These are phyloP conservation scores for Aureobasidium sp. DNA, from an alignment of 2,329 filamentous ascomycete genomes.

Conservation along the genomic window DNA sequence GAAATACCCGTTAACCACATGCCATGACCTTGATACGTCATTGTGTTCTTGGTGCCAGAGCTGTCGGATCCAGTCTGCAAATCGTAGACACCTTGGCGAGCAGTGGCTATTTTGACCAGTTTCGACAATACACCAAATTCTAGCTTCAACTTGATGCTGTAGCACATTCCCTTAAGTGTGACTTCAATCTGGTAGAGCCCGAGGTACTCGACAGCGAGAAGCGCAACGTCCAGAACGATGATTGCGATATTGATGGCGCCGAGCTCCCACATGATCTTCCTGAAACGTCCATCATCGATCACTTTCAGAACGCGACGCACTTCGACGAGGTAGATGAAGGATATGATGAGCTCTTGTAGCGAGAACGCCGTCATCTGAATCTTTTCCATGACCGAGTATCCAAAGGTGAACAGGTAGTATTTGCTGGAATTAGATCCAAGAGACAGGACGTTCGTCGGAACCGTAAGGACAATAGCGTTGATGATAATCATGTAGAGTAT, in stretches of 20 bases:
- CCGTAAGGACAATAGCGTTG: constrained; percentile 48
- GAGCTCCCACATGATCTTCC: constrained; percentile 31
- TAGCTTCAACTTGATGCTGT: constrained; percentile 25
- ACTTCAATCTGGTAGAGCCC: constrained; percentile 30
- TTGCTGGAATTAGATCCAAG: constrained; percentile 43
- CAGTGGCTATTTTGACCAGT: constrained; percentile 22
- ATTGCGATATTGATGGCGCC: constrained; percentile 33
- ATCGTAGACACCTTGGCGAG: constrained; percentile 5
- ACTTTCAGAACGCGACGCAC: constrained; percentile 16
- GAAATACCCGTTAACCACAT: neutral
- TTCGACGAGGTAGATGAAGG: constrained; percentile 27
- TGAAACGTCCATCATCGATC: constrained; percentile 16
- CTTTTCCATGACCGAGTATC: constrained; percentile 39
- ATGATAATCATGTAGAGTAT: constrained; percentile 53
- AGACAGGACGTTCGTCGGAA: constrained; percentile 49
- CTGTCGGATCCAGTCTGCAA: neutral
- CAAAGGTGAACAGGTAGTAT: constrained; percentile 25
- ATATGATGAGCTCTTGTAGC: constrained; percentile 33
- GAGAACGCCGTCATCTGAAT: constrained; percentile 40
- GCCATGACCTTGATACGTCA: neutral
- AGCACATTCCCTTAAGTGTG: constrained; percentile 32
- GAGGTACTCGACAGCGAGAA: constrained; percentile 30
- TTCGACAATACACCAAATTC: constrained; percentile 26
- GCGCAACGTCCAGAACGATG: constrained; percentile 31
- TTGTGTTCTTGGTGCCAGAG: neutral